A percentile compares a stretch with the other conserved stretches of the same genome.
phyloP scores from a whole-genome alignment of 257 asterid genomes.

The Lycium ferocissimum region DNA sequence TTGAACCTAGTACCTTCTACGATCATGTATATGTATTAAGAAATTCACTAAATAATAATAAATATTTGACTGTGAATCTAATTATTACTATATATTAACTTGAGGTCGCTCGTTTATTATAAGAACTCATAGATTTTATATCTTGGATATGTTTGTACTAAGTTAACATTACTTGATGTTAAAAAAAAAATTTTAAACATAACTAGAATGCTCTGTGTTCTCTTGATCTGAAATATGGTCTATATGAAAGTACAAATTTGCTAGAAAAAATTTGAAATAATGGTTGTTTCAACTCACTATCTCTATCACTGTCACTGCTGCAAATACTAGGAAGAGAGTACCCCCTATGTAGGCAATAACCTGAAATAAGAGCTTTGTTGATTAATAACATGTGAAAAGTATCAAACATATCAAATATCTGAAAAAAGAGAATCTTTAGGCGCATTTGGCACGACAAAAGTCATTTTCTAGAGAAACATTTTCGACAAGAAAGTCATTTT shows the following conservation, averaged over 20 bases:
- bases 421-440: not conserved
- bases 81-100: not conserved
- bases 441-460: not conserved
- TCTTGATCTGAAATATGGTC: not conserved
- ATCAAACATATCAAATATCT: not conserved
- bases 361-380: conserved; percentile 42
- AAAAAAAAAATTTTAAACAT: not conserved
- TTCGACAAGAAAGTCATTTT: not conserved
- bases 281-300: conserved; percentile 44
- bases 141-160: not conserved
- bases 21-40: not conserved
- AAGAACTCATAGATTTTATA: not conserved
- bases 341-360: conserved; percentile 82
- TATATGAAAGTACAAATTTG: not conserved
- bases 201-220: not conserved
- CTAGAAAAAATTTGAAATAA: not conserved
- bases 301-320: conserved; percentile 73
- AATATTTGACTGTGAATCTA: not conserved
- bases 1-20: not conserved
- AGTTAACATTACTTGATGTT: too few relatives aligned
- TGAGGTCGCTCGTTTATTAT: not conserved
- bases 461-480: not conserved
- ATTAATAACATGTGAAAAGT: not conserved
- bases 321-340: conserved; percentile 82
- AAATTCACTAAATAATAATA: not conserved